These are phyloP conservation scores for Trichophyton schoenleinii DNA, from an alignment of 2,329 filamentous ascomycete genomes.

Conservation along the genomic window DNA sequence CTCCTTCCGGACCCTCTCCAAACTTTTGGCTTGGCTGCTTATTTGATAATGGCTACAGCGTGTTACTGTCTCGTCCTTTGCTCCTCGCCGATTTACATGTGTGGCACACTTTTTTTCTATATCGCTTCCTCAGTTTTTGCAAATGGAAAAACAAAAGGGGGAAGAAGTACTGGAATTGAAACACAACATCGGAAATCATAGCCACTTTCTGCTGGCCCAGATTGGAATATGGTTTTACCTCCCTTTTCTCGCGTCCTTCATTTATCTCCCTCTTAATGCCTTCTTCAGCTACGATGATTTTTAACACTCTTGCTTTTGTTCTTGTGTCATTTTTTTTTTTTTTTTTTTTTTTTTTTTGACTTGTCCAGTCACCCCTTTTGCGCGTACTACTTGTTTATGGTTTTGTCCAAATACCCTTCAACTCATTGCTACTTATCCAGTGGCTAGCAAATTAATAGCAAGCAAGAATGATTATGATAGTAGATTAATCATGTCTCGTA, in stretches of 20 bases:
- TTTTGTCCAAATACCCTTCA: background rate
- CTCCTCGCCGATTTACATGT: background rate
- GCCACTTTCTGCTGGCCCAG: conserved; percentile 1
- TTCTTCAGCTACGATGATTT: background rate
- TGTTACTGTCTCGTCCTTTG: background rate
- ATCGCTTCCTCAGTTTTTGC: background rate
- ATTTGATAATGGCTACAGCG: background rate
- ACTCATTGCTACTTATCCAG: background rate
- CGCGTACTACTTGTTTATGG: background rate
- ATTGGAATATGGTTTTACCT: background rate
- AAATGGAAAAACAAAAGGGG: background rate
- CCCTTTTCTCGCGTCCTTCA: background rate
- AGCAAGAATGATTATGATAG: background rate
- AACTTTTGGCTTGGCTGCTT: background rate
- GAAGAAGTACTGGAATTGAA: background rate
- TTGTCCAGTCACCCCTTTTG: background rate
- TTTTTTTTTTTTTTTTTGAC: background rate
- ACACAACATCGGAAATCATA: background rate
- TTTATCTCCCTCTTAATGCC: background rate
- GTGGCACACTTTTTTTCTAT: background rate
- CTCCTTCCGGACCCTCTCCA: background rate
- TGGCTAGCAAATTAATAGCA: background rate
- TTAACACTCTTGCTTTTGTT: background rate
- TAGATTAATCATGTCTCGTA: background rate
- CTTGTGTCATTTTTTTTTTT: background rate